These are phyloP conservation scores for Taxillus chinensis DNA, from an alignment of 164 flowering plant genomes.

Conservation along the genomic window DNA sequence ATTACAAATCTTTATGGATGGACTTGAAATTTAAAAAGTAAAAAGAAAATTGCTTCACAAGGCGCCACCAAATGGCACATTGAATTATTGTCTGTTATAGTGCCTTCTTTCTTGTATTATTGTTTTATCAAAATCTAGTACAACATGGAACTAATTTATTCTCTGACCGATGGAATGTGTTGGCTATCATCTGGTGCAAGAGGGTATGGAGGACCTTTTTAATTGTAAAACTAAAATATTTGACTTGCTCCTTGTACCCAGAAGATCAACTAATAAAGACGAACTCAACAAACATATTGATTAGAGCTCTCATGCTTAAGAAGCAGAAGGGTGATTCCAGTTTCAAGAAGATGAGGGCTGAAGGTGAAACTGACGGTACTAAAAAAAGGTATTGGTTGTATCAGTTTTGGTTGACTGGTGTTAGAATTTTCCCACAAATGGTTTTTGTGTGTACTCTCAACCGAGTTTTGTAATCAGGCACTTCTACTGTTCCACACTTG, in stretches of 20 bases:
- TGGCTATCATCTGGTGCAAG: no score
- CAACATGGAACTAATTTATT: no score
- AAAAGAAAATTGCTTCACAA: no score
- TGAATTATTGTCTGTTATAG: no score
- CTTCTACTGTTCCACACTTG: no score
- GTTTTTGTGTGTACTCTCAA: background rate
- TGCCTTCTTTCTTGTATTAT: no score
- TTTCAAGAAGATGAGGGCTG: constrained; percentile 45
- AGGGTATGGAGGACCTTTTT: background rate
- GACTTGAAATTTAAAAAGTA: no score
- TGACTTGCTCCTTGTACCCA: constrained; percentile 21
- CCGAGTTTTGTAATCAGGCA: no score
- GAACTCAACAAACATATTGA: constrained; percentile 76
- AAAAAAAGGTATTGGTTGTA: constrained; percentile 59
- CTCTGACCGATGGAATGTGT: background rate
- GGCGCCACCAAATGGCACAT: no score
- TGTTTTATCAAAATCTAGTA: no score
- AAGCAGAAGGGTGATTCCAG: constrained; percentile 44
- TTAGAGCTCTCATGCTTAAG: constrained; percentile 67
- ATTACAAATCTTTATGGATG: no score
- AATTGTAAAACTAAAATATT: background rate
- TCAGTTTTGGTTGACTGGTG: background rate
- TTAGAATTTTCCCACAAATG: background rate
- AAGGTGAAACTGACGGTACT: constrained; percentile 28
- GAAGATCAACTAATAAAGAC: constrained; percentile 76